These are phyloP conservation scores for Teunomyces pallodes DNA, from an alignment of 805 yeast genomes.

Conservation along the genomic window DNA sequence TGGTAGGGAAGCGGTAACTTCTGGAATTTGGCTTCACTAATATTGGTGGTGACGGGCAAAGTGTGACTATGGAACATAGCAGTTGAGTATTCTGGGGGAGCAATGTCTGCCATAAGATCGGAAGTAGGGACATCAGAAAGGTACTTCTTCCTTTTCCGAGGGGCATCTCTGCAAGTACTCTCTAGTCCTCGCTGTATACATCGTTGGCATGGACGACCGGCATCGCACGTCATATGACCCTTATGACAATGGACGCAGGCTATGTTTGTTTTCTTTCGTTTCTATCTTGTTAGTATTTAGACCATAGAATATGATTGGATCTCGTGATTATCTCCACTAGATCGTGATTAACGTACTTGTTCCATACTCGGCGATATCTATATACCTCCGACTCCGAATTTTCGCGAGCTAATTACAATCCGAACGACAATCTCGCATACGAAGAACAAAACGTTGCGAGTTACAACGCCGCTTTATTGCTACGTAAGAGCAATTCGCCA, in stretches of 20 bases:
- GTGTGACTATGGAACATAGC: conserved; percentile 1
- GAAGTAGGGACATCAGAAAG: conserved; percentile 55
- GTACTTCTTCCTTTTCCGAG: conserved; percentile 81
- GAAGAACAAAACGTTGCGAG: not conserved
- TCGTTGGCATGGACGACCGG: conserved; percentile 75
- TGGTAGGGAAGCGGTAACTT: conserved; percentile 1
- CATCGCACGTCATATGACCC: conserved; percentile 91
- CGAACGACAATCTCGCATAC: not conserved
- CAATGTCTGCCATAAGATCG: not conserved
- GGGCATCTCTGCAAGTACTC: conserved; percentile 81
- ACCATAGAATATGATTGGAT: not conserved
- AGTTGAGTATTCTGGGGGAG: not conserved
- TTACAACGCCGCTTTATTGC: not conserved
- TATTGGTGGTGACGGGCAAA: not conserved
- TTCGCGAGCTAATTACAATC: not conserved
- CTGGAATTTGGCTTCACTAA: not conserved
- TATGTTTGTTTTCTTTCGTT: conserved; percentile 65
- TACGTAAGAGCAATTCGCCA: too few relatives aligned
- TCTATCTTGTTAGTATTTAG: conserved; percentile 18
- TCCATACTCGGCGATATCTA: not conserved
- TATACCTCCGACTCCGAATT: not conserved
- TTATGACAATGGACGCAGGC: conserved; percentile 92
- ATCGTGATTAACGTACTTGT: not conserved
- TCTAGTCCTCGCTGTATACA: conserved; percentile 70
- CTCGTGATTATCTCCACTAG: not conserved